Percentiles rank a stretch among this genome's conserved stretches.
Evolutionary conservation across 139 green algal species (phyloP).

Genomic region (Micractinium sp.): DNA sequence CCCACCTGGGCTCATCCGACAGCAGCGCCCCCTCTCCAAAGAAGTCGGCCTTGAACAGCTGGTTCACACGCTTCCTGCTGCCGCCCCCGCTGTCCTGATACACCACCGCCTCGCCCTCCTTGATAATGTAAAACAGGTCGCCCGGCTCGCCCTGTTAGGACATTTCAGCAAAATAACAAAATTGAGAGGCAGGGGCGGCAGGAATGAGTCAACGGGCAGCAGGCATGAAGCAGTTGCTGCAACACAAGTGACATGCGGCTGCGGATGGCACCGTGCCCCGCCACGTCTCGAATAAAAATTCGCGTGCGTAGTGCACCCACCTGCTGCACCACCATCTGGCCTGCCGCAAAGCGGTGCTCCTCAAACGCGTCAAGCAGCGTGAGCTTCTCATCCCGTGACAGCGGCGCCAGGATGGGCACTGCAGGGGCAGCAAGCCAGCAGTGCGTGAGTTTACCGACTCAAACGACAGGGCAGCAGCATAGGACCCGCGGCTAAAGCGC

Average conservation of each 20-base stretch:
- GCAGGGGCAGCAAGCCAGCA: slow-evolving; percentile 17
- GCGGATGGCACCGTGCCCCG: neutral
- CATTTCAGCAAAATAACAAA: too few relatives aligned
- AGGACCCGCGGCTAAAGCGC: neutral
- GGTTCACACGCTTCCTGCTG: slow-evolving; percentile 81
- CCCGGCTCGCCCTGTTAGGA: slow-evolving; percentile 77
- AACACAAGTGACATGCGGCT: neutral
- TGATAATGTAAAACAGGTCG: slow-evolving; percentile 95
- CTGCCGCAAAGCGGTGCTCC: slow-evolving; percentile 57
- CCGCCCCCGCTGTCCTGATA: slow-evolving; percentile 66
- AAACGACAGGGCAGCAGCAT: neutral
- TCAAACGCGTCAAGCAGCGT: slow-evolving; percentile 83
- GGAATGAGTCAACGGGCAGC: neutral
- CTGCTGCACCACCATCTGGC: slow-evolving; percentile 55
- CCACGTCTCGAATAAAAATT: neutral
- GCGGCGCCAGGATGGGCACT: slow-evolving; percentile 81
- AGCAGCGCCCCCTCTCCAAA: slow-evolving; percentile 93
- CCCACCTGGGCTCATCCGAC: slow-evolving; percentile 69
- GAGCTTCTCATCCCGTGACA: slow-evolving; percentile 84
- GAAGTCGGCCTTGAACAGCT: slow-evolving; percentile 92
- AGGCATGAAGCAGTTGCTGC: neutral
- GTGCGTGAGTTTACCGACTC: too few relatives aligned
- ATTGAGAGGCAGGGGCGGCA: neutral
- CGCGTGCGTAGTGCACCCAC: slow-evolving; percentile 2
- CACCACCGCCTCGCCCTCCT: slow-evolving; percentile 92